Percentiles rank a stretch among this genome's conserved stretches.
phyloP scores from a whole-genome alignment of 345 rosid species.

The Microcos paniculata region DNA sequence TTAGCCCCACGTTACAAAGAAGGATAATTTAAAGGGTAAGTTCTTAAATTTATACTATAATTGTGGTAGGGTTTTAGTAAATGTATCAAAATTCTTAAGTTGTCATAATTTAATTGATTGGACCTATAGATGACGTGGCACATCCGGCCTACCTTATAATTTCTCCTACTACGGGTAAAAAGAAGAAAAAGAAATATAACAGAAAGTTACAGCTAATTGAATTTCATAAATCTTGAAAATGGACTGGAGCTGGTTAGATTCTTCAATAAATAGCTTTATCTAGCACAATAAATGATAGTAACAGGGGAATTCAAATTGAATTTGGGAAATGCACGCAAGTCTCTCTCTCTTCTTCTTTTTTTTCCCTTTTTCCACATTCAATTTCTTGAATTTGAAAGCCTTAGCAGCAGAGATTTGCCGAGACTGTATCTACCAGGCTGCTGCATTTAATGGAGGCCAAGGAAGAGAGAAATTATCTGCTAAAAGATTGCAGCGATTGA shows the following conservation, averaged over 20 bases:
- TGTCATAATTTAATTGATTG: no score
- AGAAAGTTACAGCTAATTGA: not conserved
- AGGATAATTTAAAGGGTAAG: no score
- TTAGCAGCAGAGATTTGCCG: not conserved
- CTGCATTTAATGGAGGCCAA: slow-evolving; percentile 21
- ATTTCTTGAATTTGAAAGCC: slow-evolving; percentile 5
- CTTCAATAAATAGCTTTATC: not conserved
- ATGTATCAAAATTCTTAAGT: no score
- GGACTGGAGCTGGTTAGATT: not conserved
- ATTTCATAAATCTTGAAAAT: no score
- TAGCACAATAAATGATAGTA: not conserved
- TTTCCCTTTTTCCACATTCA: not conserved
- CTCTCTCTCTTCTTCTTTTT: no score
- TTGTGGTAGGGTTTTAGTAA: no score
- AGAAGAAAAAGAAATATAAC: no score
- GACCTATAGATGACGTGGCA: no score
- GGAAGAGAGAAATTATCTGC: not conserved
- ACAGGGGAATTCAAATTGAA: slow-evolving; percentile 10
- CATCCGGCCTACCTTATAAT: no score
- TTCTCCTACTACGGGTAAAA: no score
- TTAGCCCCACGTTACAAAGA: no score
- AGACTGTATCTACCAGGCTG: slow-evolving; percentile 23
- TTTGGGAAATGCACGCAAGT: slow-evolving; percentile 6
- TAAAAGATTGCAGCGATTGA: not conserved
- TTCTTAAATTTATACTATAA: no score